These are phyloP conservation scores for Penicillium pancosmium DNA, from an alignment of 495 filamentous ascomycete species.

Conservation along the genomic window DNA sequence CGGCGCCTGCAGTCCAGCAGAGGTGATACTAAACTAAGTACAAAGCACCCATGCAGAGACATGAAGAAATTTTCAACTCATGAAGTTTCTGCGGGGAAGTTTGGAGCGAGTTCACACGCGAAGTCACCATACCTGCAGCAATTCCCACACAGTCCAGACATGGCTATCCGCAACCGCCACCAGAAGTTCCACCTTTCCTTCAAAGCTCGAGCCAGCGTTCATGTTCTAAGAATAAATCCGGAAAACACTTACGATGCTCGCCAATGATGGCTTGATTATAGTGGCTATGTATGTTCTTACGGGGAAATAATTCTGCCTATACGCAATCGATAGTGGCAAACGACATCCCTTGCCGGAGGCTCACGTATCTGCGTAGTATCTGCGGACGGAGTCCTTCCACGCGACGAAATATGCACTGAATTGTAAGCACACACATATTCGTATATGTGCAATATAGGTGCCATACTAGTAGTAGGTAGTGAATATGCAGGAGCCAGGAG, in stretches of 20 bases:
- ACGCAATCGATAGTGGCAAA: constrained; percentile 7
- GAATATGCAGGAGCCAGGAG: constrained; percentile 4
- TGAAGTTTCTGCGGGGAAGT: not conserved
- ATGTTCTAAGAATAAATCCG: constrained; percentile 1
- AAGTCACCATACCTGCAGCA: not conserved
- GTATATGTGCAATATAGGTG: not conserved
- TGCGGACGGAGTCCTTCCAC: constrained; percentile 2
- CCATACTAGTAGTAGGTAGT: not conserved
- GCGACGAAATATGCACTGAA: constrained; percentile 2
- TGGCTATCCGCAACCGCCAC: not conserved
- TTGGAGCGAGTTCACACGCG: not conserved
- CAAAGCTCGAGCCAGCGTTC: not conserved
- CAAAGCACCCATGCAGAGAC: not conserved
- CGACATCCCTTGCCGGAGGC: constrained; percentile 2
- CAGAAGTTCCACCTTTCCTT: not conserved
- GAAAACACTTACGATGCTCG: not conserved
- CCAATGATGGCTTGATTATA: not conserved
- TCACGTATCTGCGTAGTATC: constrained; percentile 3
- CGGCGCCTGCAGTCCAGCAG: not conserved
- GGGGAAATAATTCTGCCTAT: constrained; percentile 2
- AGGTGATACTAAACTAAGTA: not conserved
- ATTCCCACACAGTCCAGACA: not conserved
- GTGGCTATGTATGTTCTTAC: not conserved
- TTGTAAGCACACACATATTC: not conserved
- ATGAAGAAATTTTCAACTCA: not conserved